These are phyloP conservation scores for Neonectria magnoliae DNA, from an alignment of 2,329 filamentous ascomycete species.

Conservation along the genomic window DNA sequence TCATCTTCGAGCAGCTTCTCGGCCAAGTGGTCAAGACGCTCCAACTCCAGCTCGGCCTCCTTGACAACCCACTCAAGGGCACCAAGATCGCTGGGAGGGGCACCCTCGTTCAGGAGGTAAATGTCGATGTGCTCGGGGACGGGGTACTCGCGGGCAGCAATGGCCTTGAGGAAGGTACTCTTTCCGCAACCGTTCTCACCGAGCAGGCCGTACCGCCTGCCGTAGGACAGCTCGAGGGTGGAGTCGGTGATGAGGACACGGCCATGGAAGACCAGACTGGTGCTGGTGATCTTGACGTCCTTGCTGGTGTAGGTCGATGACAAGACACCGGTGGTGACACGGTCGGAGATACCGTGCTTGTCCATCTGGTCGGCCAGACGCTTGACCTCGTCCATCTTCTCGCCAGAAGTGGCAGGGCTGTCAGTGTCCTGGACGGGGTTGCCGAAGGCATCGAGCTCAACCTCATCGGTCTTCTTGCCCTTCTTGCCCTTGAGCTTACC, in stretches of 20 bases:
- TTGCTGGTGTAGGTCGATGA: conserved; percentile 84
- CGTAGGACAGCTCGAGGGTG: conserved; percentile 91
- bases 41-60: conserved; percentile 93
- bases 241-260: conserved; percentile 95
- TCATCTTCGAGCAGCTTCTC: conserved; percentile 92
- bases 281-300: conserved; percentile 96
- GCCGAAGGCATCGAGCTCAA: conserved; percentile 71
- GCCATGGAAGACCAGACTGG: conserved; percentile 96
- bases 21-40: conserved; percentile 85
- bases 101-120: conserved; percentile 97
- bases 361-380: conserved; percentile 94
- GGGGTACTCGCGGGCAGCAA: conserved; percentile 92
- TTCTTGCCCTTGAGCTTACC: conserved; percentile 74
- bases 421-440: conserved; percentile 64
- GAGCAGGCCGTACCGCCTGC: conserved; percentile 90
- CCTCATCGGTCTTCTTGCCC: conserved; percentile 78
- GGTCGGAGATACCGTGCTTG: conserved; percentile 94
- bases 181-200: conserved; percentile 99
- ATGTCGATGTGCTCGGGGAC: conserved; percentile 97
- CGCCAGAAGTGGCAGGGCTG: conserved; percentile 73
- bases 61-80: conserved; percentile 97
- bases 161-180: conserved; percentile 95
- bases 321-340: conserved; percentile 97
- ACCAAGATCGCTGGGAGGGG: conserved; percentile 86
- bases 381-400: conserved; percentile 83